Percentiles rank a stretch among this genome's conserved stretches.
Evolutionary conservation across 2,329 filamentous ascomycete species (phyloP).

Genomic region (Magnaporthiopsis rhizophila): DNA sequence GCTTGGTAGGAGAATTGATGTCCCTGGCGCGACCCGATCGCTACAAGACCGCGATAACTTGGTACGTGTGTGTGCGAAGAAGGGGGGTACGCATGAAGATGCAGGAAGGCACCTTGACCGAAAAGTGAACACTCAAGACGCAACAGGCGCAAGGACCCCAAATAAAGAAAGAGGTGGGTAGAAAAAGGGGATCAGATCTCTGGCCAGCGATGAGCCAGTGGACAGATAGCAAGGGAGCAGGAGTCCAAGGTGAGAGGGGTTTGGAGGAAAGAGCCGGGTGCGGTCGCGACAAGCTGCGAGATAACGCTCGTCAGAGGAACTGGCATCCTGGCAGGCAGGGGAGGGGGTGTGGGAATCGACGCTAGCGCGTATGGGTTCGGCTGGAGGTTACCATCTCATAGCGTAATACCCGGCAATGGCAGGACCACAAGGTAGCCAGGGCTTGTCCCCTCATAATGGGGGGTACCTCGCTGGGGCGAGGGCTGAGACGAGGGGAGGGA

Average conservation of each 20-base stretch:
- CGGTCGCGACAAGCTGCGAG: not conserved
- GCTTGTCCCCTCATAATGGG: slow-evolving; percentile 6
- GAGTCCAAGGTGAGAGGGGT: not conserved
- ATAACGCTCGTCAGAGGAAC: slow-evolving; percentile 6
- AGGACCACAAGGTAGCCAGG: slow-evolving; percentile 1
- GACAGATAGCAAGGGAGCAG: not conserved
- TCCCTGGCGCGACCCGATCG: not conserved
- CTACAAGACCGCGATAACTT: not conserved
- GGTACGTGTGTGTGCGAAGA: not conserved
- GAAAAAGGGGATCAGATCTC: not conserved
- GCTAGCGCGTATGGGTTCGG: not conserved
- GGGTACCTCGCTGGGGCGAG: not conserved
- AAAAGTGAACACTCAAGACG: not conserved
- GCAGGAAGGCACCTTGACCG: not conserved
- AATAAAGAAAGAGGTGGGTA: not conserved
- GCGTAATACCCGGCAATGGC: slow-evolving; percentile 1
- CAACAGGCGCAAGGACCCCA: not conserved
- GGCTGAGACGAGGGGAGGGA: not conserved
- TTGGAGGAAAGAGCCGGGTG: not conserved
- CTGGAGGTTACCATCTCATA: slow-evolving; percentile 3
- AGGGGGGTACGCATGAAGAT: not conserved
- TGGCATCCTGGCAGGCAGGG: not conserved
- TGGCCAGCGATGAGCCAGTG: not conserved
- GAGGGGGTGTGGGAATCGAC: slow-evolving; percentile 3
- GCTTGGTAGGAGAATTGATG: not conserved